A percentile compares a stretch with the other conserved stretches of the same genome.
These are phyloP conservation scores for Beauveria sp. DNA, from an alignment of 2,329 filamentous ascomycete genomes.

Conservation along the genomic window DNA sequence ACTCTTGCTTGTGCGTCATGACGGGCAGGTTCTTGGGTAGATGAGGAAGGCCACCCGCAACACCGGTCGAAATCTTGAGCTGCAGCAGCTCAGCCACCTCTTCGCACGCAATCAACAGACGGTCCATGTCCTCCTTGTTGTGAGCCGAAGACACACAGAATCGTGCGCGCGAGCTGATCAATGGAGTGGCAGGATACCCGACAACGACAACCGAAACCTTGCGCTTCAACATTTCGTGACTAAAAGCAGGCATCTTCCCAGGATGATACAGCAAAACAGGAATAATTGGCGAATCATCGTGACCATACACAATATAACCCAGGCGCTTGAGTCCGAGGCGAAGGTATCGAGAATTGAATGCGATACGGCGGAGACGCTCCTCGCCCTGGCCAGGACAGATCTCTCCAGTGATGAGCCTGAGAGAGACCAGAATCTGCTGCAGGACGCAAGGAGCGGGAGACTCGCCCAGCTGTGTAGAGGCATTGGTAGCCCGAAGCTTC, in stretches of 20 bases:
- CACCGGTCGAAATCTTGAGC: slow-evolving; percentile 93
- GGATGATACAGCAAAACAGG: slow-evolving; percentile 93
- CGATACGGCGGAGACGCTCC: slow-evolving; percentile 88
- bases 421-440: slow-evolving; percentile 79
- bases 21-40: slow-evolving; percentile 63
- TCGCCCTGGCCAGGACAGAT: slow-evolving; percentile 85
- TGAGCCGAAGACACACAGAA: slow-evolving; percentile 95
- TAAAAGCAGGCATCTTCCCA: slow-evolving; percentile 98
- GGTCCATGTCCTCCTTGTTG: slow-evolving; percentile 96
- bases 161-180: slow-evolving; percentile 88
- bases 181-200: slow-evolving; percentile 90
- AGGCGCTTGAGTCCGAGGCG: slow-evolving; percentile 93
- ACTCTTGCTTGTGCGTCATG: slow-evolving; percentile 52
- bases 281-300: slow-evolving; percentile 96
- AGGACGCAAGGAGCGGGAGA: slow-evolving; percentile 81
- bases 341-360: slow-evolving; percentile 98
- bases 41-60: slow-evolving; percentile 78
- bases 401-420: slow-evolving; percentile 85
- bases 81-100: slow-evolving; percentile 88
- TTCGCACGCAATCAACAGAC: slow-evolving; percentile 80
- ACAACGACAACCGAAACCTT: slow-evolving; percentile 98
- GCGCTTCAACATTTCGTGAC: slow-evolving; percentile 94
- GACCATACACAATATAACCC: slow-evolving; percentile 92
- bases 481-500: slow-evolving; percentile 79
- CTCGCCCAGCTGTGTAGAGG: slow-evolving; percentile 80